Conservation (phyloP, 768 basidiomycete species). For the Tricholoma sp. region DNA sequence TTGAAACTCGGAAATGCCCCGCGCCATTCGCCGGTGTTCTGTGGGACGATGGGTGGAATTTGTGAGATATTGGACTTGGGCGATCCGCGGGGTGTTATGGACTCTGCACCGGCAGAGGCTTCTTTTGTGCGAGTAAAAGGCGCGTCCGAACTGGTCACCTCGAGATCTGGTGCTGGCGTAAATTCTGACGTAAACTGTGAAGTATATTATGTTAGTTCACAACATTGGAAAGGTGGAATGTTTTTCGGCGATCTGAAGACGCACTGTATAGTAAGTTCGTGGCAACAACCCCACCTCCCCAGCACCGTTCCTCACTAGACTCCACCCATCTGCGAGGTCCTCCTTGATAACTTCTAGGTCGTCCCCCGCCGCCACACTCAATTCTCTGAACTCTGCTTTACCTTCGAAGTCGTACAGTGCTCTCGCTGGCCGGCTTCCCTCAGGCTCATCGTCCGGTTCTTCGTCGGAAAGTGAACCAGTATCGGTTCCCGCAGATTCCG, state of each 20-base stretch:
- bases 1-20: constrained; percentile 59
- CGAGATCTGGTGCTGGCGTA: constrained; percentile 39
- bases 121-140: constrained; percentile 23
- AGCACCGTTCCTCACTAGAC: constrained; percentile 53
- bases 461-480: constrained; percentile 53
- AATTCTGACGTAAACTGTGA: constrained; percentile 65
- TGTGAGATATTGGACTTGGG: constrained; percentile 34
- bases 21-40: constrained; percentile 67
- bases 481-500: constrained; percentile 22
- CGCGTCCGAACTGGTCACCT: constrained; percentile 23
- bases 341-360: constrained; percentile 67
- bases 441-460: constrained; percentile 31
- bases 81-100: constrained; percentile 46
- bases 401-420: constrained; percentile 74
- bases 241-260: constrained; percentile 19
- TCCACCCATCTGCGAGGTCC: constrained; percentile 76
- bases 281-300: constrained; percentile 69
- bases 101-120: constrained; percentile 29
- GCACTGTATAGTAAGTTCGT: constrained; percentile 65
- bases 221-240: not conserved
- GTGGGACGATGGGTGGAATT: constrained; percentile 46
- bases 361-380: constrained; percentile 65
- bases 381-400: constrained; percentile 68
- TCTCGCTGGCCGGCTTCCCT: constrained; percentile 46
- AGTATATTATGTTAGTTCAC: not conserved